Conservation (phyloP, 2,329 filamentous ascomycete species). For the Cadophora gregata region DNA sequence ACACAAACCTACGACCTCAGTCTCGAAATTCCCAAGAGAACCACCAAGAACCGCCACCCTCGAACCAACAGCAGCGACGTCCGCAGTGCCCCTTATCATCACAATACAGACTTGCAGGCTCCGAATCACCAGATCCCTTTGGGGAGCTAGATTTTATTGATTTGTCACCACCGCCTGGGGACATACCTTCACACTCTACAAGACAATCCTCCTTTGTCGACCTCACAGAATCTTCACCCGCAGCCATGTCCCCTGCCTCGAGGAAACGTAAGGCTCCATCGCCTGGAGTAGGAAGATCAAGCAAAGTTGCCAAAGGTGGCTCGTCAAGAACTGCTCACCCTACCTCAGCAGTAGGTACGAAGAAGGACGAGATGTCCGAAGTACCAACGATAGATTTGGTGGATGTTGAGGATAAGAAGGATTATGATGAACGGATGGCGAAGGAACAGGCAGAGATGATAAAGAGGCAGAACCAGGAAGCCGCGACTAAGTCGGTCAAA, state of each 20-base stretch:
- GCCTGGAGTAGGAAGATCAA: slow-evolving; percentile 24
- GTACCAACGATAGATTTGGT: slow-evolving; percentile 39
- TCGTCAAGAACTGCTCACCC: slow-evolving; percentile 20
- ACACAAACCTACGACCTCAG: slow-evolving; percentile 3
- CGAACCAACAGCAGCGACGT: slow-evolving; percentile 32
- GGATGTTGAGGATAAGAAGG: slow-evolving; percentile 37
- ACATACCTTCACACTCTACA: slow-evolving; percentile 19
- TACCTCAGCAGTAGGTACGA: slow-evolving; percentile 5
- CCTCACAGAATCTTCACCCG: slow-evolving; percentile 37
- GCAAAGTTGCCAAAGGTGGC: slow-evolving; percentile 18
- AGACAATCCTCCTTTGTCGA: slow-evolving; percentile 37
- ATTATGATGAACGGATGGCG: slow-evolving; percentile 39
- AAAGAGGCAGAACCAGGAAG: slow-evolving; percentile 50
- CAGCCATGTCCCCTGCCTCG: slow-evolving; percentile 24
- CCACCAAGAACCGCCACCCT: slow-evolving; percentile 29
- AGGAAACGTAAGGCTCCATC: slow-evolving; percentile 39
- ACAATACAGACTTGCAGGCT: slow-evolving; percentile 28
- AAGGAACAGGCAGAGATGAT: slow-evolving; percentile 41
- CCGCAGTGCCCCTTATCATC: slow-evolving; percentile 18
- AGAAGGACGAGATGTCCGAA: slow-evolving; percentile 24
- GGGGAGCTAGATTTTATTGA: slow-evolving; percentile 31
- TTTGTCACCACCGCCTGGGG: slow-evolving; percentile 14
- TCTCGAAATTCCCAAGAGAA: slow-evolving; percentile 10
- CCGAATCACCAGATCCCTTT: slow-evolving; percentile 36
- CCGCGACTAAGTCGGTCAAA: slow-evolving; percentile 55